Evolutionary conservation across 441 rosid genomes (phyloP).

Genomic region (Capsella rubella): DNA sequence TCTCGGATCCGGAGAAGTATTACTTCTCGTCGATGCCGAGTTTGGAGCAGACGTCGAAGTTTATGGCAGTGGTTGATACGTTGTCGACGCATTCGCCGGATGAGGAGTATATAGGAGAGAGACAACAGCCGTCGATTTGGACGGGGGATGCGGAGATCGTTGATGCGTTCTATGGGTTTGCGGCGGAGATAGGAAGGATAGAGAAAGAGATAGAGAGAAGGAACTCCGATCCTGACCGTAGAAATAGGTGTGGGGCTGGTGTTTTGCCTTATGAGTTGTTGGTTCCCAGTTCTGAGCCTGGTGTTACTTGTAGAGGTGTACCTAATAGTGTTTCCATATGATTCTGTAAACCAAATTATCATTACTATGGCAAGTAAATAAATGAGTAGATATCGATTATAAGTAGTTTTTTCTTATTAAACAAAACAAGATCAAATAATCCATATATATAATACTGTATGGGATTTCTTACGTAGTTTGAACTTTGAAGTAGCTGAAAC

Average conservation of each 20-base stretch:
- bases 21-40: constrained; percentile 83
- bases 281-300: constrained; percentile 88
- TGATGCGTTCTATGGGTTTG: constrained; percentile 75
- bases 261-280: constrained; percentile 93
- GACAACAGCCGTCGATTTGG: constrained; percentile 88
- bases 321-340: constrained; percentile 96
- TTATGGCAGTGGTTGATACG: constrained; percentile 94
- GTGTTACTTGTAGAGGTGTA: constrained; percentile 95
- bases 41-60: constrained; percentile 80
- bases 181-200: constrained; percentile 72
- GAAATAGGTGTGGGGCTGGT: constrained; percentile 93
- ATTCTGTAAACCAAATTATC: background rate
- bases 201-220: constrained; percentile 90
- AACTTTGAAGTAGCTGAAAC: too few relatives aligned
- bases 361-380: background rate
- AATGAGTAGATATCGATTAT: background rate
- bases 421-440: background rate
- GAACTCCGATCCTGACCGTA: constrained; percentile 64
- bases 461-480: too few relatives aligned
- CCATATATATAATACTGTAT: too few relatives aligned
- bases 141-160: constrained; percentile 72
- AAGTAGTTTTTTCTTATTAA: background rate
- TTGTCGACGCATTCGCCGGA: constrained; percentile 96
- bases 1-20: constrained; percentile 73
- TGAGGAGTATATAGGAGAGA: constrained; percentile 92